phyloP scores from a whole-genome alignment of 2,329 filamentous ascomycete genomes.

The Myrmaecium sp. region DNA sequence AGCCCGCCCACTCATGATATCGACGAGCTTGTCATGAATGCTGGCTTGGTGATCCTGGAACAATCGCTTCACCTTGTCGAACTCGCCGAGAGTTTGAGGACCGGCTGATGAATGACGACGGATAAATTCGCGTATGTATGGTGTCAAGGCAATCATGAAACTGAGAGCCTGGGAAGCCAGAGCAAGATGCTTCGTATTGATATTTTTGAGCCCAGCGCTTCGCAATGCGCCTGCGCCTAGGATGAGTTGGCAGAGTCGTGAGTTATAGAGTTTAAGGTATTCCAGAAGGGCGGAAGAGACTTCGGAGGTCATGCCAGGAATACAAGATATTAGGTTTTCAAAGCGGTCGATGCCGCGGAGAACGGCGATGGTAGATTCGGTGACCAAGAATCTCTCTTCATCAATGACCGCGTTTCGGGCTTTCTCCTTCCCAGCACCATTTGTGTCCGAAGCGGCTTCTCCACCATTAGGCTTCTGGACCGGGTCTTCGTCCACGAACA shows the following conservation, averaged over 20 bases:
- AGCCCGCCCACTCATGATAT: slow-evolving; percentile 75
- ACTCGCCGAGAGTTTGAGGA: slow-evolving; percentile 49
- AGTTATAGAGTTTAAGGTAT: slow-evolving; percentile 88
- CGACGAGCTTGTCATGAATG: slow-evolving; percentile 83
- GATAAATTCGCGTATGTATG: slow-evolving; percentile 81
- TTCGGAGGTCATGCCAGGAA: slow-evolving; percentile 78
- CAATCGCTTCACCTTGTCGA: slow-evolving; percentile 70
- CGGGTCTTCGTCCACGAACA: slow-evolving; percentile 9
- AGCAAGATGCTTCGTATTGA: slow-evolving; percentile 87
- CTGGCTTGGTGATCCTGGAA: slow-evolving; percentile 80
- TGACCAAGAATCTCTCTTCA: slow-evolving; percentile 69
- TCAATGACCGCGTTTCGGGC: slow-evolving; percentile 59
- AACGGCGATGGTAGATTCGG: slow-evolving; percentile 66
- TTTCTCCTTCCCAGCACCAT: slow-evolving; percentile 16
- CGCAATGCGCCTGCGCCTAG: slow-evolving; percentile 82
- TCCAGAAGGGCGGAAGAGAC: slow-evolving; percentile 65
- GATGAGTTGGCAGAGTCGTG: slow-evolving; percentile 87
- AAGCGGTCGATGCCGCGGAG: slow-evolving; percentile 69
- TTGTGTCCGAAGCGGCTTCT: slow-evolving; percentile 7
- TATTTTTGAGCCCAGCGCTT: slow-evolving; percentile 83
- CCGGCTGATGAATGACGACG: slow-evolving; percentile 47
- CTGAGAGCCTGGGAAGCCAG: slow-evolving; percentile 77
- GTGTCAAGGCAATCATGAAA: slow-evolving; percentile 74
- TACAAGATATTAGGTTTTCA: slow-evolving; percentile 63
- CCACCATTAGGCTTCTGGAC: slow-evolving; percentile 10